phyloP scores from a whole-genome alignment of 2,329 filamentous ascomycete genomes.

The Cryphonectria carpinicola region DNA sequence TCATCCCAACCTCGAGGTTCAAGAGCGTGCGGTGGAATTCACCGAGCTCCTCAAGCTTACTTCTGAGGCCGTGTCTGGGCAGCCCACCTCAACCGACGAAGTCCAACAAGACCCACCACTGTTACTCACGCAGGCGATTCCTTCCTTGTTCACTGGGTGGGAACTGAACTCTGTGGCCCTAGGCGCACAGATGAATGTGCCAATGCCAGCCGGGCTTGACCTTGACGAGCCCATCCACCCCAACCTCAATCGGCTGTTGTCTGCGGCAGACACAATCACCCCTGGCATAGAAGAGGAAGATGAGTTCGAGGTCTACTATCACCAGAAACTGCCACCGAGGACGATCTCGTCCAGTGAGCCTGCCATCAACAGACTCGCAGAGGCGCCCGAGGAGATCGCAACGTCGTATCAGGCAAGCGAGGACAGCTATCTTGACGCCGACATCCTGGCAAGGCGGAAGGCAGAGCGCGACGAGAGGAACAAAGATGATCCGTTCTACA shows the following conservation, averaged over 20 bases:
- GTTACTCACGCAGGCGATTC: slow-evolving; percentile 87
- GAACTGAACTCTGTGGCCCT: slow-evolving; percentile 90
- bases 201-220: slow-evolving; percentile 74
- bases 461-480: slow-evolving; percentile 81
- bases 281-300: slow-evolving; percentile 60
- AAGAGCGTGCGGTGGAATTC: slow-evolving; percentile 92
- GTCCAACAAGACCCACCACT: slow-evolving; percentile 72
- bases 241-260: slow-evolving; percentile 70
- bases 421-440: slow-evolving; percentile 71
- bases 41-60: slow-evolving; percentile 86
- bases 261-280: slow-evolving; percentile 55
- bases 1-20: slow-evolving; percentile 89
- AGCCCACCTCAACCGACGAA: slow-evolving; percentile 60
- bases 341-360: slow-evolving; percentile 58
- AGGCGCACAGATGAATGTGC: slow-evolving; percentile 84
- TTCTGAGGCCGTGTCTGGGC: slow-evolving; percentile 75
- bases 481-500: slow-evolving; percentile 95
- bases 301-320: slow-evolving; percentile 71
- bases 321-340: slow-evolving; percentile 56
- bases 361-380: slow-evolving; percentile 57
- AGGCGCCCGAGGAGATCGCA: slow-evolving; percentile 48
- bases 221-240: slow-evolving; percentile 82
- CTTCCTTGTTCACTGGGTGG: slow-evolving; percentile 81
- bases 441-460: slow-evolving; percentile 74
- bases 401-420: slow-evolving; percentile 64